Base-by-base conservation (phyloP, 352 stramenopile species). In the Globisporangium paddicum region DNA sequence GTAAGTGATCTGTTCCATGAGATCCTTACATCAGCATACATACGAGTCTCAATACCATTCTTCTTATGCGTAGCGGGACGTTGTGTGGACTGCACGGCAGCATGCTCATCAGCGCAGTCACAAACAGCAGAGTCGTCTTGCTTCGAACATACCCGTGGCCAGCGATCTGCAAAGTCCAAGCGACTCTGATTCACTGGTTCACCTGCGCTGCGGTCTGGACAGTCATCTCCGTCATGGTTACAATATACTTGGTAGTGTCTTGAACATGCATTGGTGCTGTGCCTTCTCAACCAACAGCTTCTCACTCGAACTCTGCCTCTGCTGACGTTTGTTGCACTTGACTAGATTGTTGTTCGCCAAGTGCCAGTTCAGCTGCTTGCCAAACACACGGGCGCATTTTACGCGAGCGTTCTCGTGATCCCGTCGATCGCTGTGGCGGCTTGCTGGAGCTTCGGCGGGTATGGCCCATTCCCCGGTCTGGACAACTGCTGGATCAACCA, bases 401-500 rank as follows among this genome's bases (percentile, higher is more conserved):
- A 74, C 41, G 32, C 55, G 16, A 69, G 57, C 32, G 45, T 74
- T 18, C 6, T 62, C 18, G 55, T 68, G 2, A 25, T 69, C 9
- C 67, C 64, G 11, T 55, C 60, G 26, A 51, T 63, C 23, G 60
- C 60, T 1, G 67, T 72, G 4, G 44, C 30, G 10, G 53, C 53
- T 34, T 74, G 67, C 60, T 74, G 57, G 26, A 51, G 59, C 25
- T 74, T 74, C 23, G 64, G 51, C 2, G 52, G 51, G 40, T 74
- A 71, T 25, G 64, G 64, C 4, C 67, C 67, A 30, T 74, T 71
- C 30, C 60, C 56, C 21, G 67, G 64, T 5, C 64, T 72, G 28
- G 64, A 75, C 52, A 72, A 70, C 28, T 75, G 68, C 58, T 75
- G 64, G 68, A 72, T 75, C 54, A 54, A 64, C n/a, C 60, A 60